phyloP scores from a whole-genome alignment of 305 asterid species.

The Lippia alba region DNA sequence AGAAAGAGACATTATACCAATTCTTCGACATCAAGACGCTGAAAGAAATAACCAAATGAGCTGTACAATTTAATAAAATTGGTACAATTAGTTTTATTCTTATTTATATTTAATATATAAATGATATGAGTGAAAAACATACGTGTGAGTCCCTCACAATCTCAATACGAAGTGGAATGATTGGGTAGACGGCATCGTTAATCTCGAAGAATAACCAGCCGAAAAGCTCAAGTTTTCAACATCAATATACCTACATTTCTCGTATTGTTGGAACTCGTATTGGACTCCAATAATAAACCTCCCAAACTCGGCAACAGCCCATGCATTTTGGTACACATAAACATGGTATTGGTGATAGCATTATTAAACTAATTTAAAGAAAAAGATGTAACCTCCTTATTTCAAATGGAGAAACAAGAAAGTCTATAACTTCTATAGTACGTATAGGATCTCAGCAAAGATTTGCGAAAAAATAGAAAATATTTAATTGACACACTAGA shows the following conservation, averaged over 20 bases:
- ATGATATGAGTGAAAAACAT: constrained; percentile 4
- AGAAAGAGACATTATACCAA: no score
- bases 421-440: constrained; percentile 74
- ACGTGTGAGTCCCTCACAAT: constrained; percentile 84
- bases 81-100: constrained; percentile 2
- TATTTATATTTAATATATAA: constrained; percentile 22
- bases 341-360: constrained; percentile 23
- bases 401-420: constrained; percentile 80
- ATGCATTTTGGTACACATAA: constrained; percentile 71
- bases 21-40: no score
- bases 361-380: constrained; percentile 17
- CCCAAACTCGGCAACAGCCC: constrained; percentile 93
- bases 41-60: no score
- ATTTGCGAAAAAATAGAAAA: constrained; percentile 40
- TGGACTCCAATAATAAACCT: constrained; percentile 90
- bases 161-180: constrained; percentile 91
- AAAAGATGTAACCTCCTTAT: constrained; percentile 55
- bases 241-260: constrained; percentile 58
- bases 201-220: constrained; percentile 83
- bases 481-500: background rate
- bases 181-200: constrained; percentile 90
- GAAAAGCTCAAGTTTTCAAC: constrained; percentile 83
- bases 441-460: constrained; percentile 73
- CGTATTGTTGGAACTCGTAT: constrained; percentile 52
- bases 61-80: no score